Evolutionary conservation across 352 stramenopile species (phyloP), one percentile per base, ranked within the genome.

Genomic region (Hyaloperonospora brassicae): DNA sequence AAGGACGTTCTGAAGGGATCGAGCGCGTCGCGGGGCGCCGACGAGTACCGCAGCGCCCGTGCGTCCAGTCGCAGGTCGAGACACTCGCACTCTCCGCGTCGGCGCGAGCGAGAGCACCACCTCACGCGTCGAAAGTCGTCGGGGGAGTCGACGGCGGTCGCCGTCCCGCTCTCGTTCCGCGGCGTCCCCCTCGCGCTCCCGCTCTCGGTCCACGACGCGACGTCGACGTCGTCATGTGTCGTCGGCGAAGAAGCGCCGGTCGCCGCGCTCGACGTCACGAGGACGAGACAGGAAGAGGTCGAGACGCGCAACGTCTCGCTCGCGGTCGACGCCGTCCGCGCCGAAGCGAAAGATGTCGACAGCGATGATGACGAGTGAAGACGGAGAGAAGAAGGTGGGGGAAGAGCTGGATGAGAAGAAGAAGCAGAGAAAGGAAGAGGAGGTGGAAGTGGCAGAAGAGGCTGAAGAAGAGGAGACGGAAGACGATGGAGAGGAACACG

Each of bases 111-210:
- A 0, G 64, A 72, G 13, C 60, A 66, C 21, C 69, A 71, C 25
- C 71, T 58, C 42, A 64, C 70, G 34, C 64, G 66, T 40, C 59
- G 58, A 7, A 64, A 62, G 24, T 55, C 62, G 39, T 75, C 65
- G n/a, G 27, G 57, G 62, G 12, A 69, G 69, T 12, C 56, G 64
- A 35, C 69, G 65, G 25, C 67, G 60, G 14, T 82, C 72, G 6
- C 48, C 52, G 1, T 81, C 72, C 1, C 65, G 58, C n/a, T 75
- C 76, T 21, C 61, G 61, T 8, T 84, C 76, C 14, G 63, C 71
- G 17, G 59, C 58, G 13, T 84, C 76, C 10, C 46, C 23, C 35
- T 69, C 51, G 25, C 62, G 50, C 6, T 79, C 71, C 14, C 61
- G 62, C 0, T 73, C 66, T 2, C 64, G 62, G 3, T 70, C 72